Evolutionary conservation across 805 yeast genomes (phyloP), one percentile per base, ranked within the genome.

Genomic region (Jamesozyma spencerorum): DNA sequence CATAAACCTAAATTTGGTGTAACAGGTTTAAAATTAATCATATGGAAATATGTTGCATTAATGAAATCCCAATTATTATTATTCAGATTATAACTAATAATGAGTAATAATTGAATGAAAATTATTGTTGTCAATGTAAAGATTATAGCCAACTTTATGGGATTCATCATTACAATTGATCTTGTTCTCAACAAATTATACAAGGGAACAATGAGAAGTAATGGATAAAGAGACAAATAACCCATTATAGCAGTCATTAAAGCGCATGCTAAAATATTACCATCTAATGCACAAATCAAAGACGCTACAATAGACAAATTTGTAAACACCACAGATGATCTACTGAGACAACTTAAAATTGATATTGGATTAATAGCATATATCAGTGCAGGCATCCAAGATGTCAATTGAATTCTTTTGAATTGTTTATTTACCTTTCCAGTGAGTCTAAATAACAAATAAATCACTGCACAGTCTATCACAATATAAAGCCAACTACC

Each of bases 1-100:
- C 99, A 92, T 17, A 92, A 67, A 0, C 98, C 98, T 48, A 92
- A 60, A 62, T 92, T 92, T 20, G 98, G 98, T 4, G 79, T 70
- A 45, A 87, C 75, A 47, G 85, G 88, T 30, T 70, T 70, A 51
- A 85, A 80, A 18, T 67, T 65, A 5, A 85, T 54, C 5, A 74
- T 62, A 3, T 76, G 68, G 13, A 81, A 78, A 54, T 81, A 85
- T 31, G 75, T 70, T 8, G 75, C 63, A 27, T 53, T 42, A n/a
- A 84, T 35, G 53, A 78, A 77, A 40, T 63, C 57, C 63, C 70
- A 65, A 26, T 49, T 50, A 10, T 68, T 60, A 30, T 60, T 63
- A 15, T 69, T 43, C 8, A 70, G 32, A 10, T 59, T 50, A 49
- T 62, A 70, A 48, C 77, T 74, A 3, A 62, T 29, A 10, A 51